These are phyloP conservation scores for Penicillium decumbens DNA, from an alignment of 2,329 filamentous ascomycete species.

Conservation along the genomic window DNA sequence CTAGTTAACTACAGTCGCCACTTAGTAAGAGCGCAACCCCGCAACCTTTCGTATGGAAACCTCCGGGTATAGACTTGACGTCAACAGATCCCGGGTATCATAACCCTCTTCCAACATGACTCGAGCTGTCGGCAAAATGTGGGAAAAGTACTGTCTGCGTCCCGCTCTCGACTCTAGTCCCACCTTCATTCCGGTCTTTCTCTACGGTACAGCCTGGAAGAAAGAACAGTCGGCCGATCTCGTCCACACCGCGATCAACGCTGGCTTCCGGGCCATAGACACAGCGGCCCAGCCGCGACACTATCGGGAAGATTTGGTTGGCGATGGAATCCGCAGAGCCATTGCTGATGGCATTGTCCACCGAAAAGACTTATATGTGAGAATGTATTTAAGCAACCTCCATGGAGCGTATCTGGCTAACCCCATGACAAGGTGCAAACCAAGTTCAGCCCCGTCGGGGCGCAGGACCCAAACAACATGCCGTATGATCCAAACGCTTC, in stretches of 20 bases:
- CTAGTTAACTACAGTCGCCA: no score
- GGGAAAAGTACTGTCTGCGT: conserved; percentile 31
- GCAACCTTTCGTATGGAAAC: not conserved
- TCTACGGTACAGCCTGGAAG: conserved; percentile 89
- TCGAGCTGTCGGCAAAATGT: conserved; percentile 25
- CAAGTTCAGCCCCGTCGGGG: conserved; percentile 66
- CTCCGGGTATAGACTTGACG: not conserved
- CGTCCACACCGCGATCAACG: conserved; percentile 62
- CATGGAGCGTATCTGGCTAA: not conserved
- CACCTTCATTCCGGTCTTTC: conserved; percentile 42
- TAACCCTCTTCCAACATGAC: conserved; percentile 13
- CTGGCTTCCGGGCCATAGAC: conserved; percentile 69
- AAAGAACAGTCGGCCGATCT: conserved; percentile 62
- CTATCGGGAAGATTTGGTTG: conserved; percentile 69
- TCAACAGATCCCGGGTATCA: not conserved
- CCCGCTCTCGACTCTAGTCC: conserved; percentile 22
- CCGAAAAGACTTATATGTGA: conserved; percentile 60
- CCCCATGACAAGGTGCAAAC: conserved; percentile 61
- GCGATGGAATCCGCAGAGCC: conserved; percentile 60
- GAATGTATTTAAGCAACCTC: conserved; percentile 27
- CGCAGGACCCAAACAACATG: conserved; percentile 58
- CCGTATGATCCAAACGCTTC: conserved; percentile 59
- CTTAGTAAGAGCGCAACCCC: conserved; percentile 6
- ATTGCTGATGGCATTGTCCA: conserved; percentile 56
- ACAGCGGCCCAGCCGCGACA: conserved; percentile 75